Evolutionary conservation across 371 early-diverging fungal genomes (phyloP).

Genomic region (Mucor piriformis): DNA sequence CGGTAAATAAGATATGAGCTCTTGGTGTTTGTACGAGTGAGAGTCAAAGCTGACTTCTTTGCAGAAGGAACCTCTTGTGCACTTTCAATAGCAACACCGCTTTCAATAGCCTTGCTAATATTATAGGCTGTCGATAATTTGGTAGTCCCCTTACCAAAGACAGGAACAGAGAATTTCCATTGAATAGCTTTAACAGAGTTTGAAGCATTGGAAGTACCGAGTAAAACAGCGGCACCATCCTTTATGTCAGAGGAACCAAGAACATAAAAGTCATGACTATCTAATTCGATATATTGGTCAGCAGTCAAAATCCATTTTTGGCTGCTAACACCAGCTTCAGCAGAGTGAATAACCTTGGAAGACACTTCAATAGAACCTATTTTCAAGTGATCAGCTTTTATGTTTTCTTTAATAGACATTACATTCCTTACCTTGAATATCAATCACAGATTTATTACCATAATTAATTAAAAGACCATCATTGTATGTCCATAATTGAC

Average conservation of each 20-base stretch:
- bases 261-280: conserved; percentile 29
- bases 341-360: conserved; percentile 22
- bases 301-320: conserved; percentile 46
- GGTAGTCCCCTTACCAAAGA: conserved; percentile 37
- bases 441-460: conserved; percentile 48
- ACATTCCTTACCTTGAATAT: conserved; percentile 33
- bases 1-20: conserved; percentile 8
- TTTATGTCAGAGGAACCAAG: conserved; percentile 26
- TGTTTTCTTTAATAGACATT: neutral
- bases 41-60: conserved; percentile 9
- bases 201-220: conserved; percentile 6
- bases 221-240: conserved; percentile 17
- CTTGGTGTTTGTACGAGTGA: conserved; percentile 14
- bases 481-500: conserved; percentile 59
- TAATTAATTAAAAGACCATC: conserved; percentile 58
- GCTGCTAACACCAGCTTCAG: conserved; percentile 29
- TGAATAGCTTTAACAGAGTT: conserved; percentile 17
- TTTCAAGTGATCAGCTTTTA: neutral
- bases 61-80: conserved; percentile 21
- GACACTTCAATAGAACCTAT: conserved; percentile 26
- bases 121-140: neutral
- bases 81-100: conserved; percentile 27
- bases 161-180: conserved; percentile 47
- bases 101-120: conserved; percentile 25
- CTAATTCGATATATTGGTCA: conserved; percentile 43